Evolutionary conservation across 78 protist species (phyloP).

Genomic region (Cyanophora paradoxa): DNA sequence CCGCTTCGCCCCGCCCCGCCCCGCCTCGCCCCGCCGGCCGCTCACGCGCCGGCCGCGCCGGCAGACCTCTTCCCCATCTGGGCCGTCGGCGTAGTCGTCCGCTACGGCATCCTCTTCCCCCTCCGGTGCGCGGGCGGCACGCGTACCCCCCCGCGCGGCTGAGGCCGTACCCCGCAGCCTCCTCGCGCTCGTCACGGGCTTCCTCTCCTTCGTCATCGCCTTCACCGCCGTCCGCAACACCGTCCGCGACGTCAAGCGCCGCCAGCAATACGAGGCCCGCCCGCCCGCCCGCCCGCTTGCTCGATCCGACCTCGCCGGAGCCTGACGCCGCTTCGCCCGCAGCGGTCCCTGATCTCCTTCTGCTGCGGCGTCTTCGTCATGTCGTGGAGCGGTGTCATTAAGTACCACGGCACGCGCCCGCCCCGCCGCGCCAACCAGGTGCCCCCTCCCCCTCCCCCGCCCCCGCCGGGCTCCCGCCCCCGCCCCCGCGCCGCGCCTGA

Average conservation of each 20-base stretch:
- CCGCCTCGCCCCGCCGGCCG: too few species aligned
- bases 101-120: constrained; percentile 64
- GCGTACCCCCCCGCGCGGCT: neutral
- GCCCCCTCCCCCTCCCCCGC: too few species aligned
- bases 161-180: neutral
- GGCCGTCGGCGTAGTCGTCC: constrained; percentile 53
- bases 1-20: too few species aligned
- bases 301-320: neutral
- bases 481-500: too few species aligned
- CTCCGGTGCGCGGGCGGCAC: neutral
- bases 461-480: constrained; percentile 37
- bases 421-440: too few species aligned
- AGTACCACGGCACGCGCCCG: constrained; percentile 39
- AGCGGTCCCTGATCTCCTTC: constrained; percentile 19
- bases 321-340: too few species aligned
- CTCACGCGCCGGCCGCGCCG: too few species aligned
- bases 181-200: too few species aligned
- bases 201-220: too few species aligned
- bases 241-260: too few species aligned
- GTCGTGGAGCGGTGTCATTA: constrained; percentile 58
- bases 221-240: too few species aligned
- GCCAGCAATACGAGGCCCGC: neutral
- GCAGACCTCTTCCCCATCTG: constrained; percentile 60
- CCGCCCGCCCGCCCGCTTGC: too few species aligned
- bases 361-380: constrained; percentile 27